A percentile compares a stretch with the other conserved stretches of the same genome.
These are phyloP conservation scores for Pseudocercospora crystallina DNA, from an alignment of 2,329 filamentous ascomycete genomes.

Conservation along the genomic window DNA sequence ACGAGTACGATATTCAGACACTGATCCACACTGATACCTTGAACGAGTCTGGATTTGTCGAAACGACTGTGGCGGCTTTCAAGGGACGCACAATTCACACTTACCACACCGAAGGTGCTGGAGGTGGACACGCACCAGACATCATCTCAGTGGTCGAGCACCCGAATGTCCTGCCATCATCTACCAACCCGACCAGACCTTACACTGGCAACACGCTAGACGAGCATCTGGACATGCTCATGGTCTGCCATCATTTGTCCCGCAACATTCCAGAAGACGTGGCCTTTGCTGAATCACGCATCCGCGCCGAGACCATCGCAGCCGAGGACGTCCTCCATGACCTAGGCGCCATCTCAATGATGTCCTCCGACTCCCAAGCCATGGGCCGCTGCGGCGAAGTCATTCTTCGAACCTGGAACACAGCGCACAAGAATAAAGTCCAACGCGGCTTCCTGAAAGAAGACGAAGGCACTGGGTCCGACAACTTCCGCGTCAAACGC, in stretches of 20 bases:
- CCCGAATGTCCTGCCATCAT: constrained; percentile 81
- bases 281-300: constrained; percentile 90
- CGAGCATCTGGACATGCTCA: constrained; percentile 96
- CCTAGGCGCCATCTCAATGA: constrained; percentile 94
- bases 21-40: constrained; percentile 95
- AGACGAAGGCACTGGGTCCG: constrained; percentile 74
- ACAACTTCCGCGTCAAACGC: constrained; percentile 89
- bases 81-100: constrained; percentile 88
- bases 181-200: constrained; percentile 88
- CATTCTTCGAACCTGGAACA: constrained; percentile 91
- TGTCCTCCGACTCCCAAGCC: constrained; percentile 91
- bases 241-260: constrained; percentile 94
- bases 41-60: constrained; percentile 96
- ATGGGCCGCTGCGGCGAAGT: constrained; percentile 98
- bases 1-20: constrained; percentile 88
- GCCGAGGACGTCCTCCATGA: constrained; percentile 96
- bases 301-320: constrained; percentile 92
- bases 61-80: constrained; percentile 83
- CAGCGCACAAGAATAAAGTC: constrained; percentile 92
- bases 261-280: constrained; percentile 94
- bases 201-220: constrained; percentile 91
- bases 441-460: constrained; percentile 76
- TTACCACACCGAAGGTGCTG: constrained; percentile 94
- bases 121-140: constrained; percentile 91
- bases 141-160: constrained; percentile 93